Evolutionary conservation across 192 early-diverging fungal genomes (phyloP).

Genomic region (Phlyctochytrium planicorne): DNA sequence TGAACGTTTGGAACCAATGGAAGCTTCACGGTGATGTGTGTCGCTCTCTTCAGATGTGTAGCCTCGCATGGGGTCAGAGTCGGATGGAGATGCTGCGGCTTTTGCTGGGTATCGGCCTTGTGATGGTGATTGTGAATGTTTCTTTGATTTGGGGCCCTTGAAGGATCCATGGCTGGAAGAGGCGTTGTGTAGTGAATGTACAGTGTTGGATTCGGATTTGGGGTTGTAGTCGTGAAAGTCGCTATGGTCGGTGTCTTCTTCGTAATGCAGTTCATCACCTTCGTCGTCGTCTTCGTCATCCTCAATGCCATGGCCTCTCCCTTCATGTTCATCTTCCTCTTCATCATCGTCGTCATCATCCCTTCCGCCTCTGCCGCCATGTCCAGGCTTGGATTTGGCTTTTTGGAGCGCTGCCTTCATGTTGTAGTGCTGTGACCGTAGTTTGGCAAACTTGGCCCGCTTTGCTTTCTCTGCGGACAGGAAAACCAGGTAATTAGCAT

Average conservation of each 20-base stretch:
- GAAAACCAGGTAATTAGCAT: neutral
- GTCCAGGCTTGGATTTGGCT: slow-evolving; percentile 15
- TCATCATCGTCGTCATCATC: slow-evolving; percentile 41
- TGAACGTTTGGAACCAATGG: no score
- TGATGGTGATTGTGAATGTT: no score
- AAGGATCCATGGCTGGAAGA: no score
- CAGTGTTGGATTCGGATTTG: no score
- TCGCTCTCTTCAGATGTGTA: slow-evolving; percentile 1
- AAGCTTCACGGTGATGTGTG: no score
- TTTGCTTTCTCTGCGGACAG: slow-evolving; percentile 21
- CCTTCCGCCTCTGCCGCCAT: no score
- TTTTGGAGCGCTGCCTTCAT: slow-evolving; percentile 72
- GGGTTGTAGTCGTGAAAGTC: no score
- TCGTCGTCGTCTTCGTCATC: slow-evolving; percentile 45
- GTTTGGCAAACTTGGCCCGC: slow-evolving; percentile 66
- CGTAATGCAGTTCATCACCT: slow-evolving; percentile 46
- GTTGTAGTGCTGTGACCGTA: slow-evolving; percentile 87
- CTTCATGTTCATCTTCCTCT: slow-evolving; percentile 39
- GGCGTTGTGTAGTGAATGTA: no score
- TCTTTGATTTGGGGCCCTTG: no score
- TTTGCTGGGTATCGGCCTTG: neutral
- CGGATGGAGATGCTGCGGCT: neutral
- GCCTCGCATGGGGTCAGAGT: neutral
- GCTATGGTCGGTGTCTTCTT: slow-evolving; percentile 8
- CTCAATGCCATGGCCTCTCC: slow-evolving; percentile 5